These are phyloP conservation scores for Amanita inopinata DNA, from an alignment of 768 basidiomycete species.

Conservation along the genomic window DNA sequence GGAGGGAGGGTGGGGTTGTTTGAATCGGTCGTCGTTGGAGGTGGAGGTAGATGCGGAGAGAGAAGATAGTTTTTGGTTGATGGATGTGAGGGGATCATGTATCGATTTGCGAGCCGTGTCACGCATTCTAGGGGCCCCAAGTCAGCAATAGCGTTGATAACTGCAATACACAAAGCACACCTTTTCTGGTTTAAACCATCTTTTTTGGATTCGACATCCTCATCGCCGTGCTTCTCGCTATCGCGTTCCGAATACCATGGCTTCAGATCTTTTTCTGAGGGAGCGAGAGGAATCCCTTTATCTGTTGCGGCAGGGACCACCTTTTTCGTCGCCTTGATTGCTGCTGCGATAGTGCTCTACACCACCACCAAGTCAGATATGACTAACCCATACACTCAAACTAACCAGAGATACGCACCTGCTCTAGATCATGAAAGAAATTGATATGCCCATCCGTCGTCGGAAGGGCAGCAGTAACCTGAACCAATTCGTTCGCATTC, in stretches of 20 bases:
- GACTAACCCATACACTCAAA: neutral
- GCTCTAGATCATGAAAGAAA: conserved; percentile 75
- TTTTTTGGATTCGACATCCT: neutral
- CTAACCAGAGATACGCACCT: conserved; percentile 31
- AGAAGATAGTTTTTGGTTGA: conserved; percentile 53
- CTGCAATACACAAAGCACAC: conserved; percentile 18
- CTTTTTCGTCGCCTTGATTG: conserved; percentile 42
- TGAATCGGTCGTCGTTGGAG: conserved; percentile 10
- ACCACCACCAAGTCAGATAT: no score
- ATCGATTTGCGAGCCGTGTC: conserved; percentile 53
- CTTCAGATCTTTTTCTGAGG: conserved; percentile 64
- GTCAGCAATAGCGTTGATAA: neutral
- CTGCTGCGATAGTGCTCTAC: conserved; percentile 36
- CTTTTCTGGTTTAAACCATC: conserved; percentile 28
- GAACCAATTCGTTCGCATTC: conserved; percentile 15
- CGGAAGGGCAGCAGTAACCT: conserved; percentile 19
- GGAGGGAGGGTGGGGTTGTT: conserved; percentile 12
- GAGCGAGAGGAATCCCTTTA: conserved; percentile 65
- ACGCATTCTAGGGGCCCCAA: conserved; percentile 36
- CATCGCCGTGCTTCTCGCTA: conserved; percentile 15
- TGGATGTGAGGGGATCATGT: conserved; percentile 68
- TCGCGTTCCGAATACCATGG: conserved; percentile 60
- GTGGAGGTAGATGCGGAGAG: conserved; percentile 21
- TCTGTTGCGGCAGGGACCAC: conserved; percentile 43
- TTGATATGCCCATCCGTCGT: conserved; percentile 67